Evolutionary conservation across 2,329 filamentous ascomycete genomes (phyloP).

Genomic region (Fusarium phyllophilum): DNA sequence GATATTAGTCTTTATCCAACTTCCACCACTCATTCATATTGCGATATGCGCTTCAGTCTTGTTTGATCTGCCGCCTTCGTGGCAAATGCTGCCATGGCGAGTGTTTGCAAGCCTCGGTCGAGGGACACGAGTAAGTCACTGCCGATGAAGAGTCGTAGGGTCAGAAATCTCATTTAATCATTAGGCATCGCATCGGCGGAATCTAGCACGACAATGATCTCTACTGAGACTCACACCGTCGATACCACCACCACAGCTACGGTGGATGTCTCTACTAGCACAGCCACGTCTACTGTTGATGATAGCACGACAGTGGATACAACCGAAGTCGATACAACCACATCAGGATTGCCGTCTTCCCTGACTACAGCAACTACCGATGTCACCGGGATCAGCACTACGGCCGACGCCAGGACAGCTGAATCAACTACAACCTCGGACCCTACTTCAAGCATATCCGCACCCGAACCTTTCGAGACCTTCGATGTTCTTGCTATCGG

Average conservation of each 20-base stretch:
- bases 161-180: not conserved
- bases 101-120: not conserved
- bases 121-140: not conserved
- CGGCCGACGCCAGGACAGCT: not conserved
- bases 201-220: not conserved
- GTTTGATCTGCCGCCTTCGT: not conserved
- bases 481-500: not conserved
- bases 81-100: not conserved
- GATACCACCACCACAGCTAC: not conserved
- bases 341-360: not conserved
- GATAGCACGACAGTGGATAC: not conserved
- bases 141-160: too few species aligned
- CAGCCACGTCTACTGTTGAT: not conserved
- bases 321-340: fast-evolving
- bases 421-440: not conserved
- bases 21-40: not conserved
- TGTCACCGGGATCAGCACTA: not conserved
- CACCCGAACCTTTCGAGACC: not conserved
- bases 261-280: not conserved
- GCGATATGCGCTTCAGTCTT: not conserved
- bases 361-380: not conserved
- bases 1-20: not conserved
- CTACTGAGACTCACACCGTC: not conserved
- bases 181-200: not conserved
- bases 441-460: not conserved